Evolutionary conservation across 1,284 basidiomycete species (phyloP), one percentile per base, ranked within the genome.

Genomic region (Melanopsichium pennsylvanicum): DNA sequence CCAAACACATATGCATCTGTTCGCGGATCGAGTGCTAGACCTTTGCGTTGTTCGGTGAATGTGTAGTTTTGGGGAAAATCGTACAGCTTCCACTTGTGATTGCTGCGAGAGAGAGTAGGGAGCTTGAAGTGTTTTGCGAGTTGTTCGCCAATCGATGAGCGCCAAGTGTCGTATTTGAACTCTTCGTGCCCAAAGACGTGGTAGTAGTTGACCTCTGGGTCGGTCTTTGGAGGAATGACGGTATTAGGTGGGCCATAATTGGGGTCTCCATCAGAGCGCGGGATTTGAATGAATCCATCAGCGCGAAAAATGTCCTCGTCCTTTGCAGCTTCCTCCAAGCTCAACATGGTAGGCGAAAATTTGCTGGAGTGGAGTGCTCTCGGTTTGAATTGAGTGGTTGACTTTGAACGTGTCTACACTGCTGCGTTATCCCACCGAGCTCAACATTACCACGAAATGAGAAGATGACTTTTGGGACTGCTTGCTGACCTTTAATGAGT

Each of bases 31-130:
- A 35, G 18, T 1, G 50, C 40, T 0, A 60, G 60, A 7, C 73
- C 73, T 33, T 73, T 75, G 40, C 73, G 69, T 43, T 75, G 73
- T 40, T 75, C 73, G n/a, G 70, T 57, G 12, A 75, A 60, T 19
- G 25, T 4, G 41, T 75, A 75, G 34, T 74, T 27, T 4, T 41
- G 42, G 9, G 73, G 73, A 43, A 72, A 75, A 47, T 64, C 50
- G 43, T 66, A 51, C 1, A 75, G 51, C 47, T 54, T 55, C 73
- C 73, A 75, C 19, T 60, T 58, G 25, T 49, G 32, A 16, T 55
- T 58, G 9, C 52, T 21, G 12, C 48, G 52, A 15, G 73, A 61
- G 19, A 51, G 52, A 0, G 25, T 36, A 4, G 60, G 50, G 12
- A 60, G 40, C 25, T 60, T 57, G 38, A 70, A 74, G 15, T 50